Conservation (phyloP, 2,329 filamentous ascomycete genomes). For the Teratosphaeria destructans region DNA sequence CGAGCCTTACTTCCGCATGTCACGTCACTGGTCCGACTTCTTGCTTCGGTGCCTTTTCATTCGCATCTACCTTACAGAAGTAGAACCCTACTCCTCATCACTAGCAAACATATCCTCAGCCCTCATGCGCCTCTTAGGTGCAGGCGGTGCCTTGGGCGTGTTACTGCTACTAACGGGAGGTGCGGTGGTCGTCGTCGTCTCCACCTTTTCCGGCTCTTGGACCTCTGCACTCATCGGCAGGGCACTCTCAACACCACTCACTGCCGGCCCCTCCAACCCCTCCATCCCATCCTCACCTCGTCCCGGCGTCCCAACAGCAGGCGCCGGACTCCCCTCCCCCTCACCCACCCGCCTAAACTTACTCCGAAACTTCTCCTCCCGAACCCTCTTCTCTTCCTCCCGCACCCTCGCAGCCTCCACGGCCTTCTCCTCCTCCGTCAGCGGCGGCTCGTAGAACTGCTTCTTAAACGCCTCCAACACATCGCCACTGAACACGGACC, state of each 20-base stretch:
- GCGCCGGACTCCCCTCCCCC: conserved; percentile 28
- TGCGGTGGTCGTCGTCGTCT: neutral
- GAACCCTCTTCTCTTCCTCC: conserved; percentile 28
- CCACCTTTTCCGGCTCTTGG: conserved; percentile 5
- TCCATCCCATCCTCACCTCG: conserved; percentile 35
- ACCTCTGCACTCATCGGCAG: conserved; percentile 34
- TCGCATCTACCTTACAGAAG: neutral
- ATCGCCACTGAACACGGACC: conserved; percentile 59
- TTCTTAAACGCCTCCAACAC: conserved; percentile 61
- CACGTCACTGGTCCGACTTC: no score
- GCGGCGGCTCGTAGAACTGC: conserved; percentile 61
- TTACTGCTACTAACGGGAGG: neutral
- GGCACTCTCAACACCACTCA: conserved; percentile 19
- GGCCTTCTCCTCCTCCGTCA: conserved; percentile 35
- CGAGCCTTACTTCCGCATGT: no score
- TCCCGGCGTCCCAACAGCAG: conserved; percentile 13
- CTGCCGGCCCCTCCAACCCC: conserved; percentile 34
- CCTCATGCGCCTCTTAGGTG: conserved; percentile 51
- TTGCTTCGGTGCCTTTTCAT: neutral
- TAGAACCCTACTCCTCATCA: conserved; percentile 37
- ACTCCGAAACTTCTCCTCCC: conserved; percentile 26
- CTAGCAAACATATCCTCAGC: conserved; percentile 84
- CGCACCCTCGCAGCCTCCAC: conserved; percentile 56
- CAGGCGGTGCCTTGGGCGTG: neutral
- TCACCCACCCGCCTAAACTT: conserved; percentile 40